Evolutionary conservation across 1,139 yeast genomes (phyloP).

Genomic region (Zygosaccharomyces pseudobailii): DNA sequence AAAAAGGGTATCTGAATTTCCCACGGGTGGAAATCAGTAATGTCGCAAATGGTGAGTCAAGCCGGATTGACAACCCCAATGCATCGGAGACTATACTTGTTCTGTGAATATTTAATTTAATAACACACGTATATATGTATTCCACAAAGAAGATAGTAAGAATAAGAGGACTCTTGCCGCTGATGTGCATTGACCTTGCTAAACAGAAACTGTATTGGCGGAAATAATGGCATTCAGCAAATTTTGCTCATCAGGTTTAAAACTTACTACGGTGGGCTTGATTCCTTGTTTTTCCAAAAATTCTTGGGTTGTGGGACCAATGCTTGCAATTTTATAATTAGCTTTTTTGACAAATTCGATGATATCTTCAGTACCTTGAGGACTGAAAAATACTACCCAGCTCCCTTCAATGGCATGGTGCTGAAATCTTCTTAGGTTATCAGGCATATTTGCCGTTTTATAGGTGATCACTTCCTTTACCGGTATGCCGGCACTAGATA

Average conservation of each 20-base stretch:
- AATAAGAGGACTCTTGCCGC: too few species aligned
- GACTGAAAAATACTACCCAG: slow-evolving; percentile 87
- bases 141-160: too few species aligned
- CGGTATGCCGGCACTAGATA: slow-evolving; percentile 43
- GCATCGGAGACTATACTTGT: slow-evolving; percentile 65
- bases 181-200: background rate
- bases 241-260: slow-evolving; percentile 65
- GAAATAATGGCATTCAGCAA: slow-evolving; percentile 40
- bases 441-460: slow-evolving; percentile 51
- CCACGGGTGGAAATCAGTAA: slow-evolving; percentile 56
- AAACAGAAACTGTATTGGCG: background rate
- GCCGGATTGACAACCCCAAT: slow-evolving; percentile 63
- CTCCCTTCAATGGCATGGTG: slow-evolving; percentile 18
- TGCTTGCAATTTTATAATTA: slow-evolving; percentile 58
- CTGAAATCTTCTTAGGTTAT: slow-evolving; percentile 42
- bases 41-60: slow-evolving; percentile 35
- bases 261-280: slow-evolving; percentile 59
- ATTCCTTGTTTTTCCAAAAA: slow-evolving; percentile 52
- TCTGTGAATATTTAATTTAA: slow-evolving; percentile 9
- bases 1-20: slow-evolving; percentile 63
- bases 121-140: too few species aligned
- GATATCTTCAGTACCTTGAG: slow-evolving; percentile 74
- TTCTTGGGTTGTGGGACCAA: slow-evolving; percentile 88
- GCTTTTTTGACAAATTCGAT: slow-evolving; percentile 42
- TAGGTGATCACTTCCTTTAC: slow-evolving; percentile 66